Evolutionary conservation across 495 filamentous ascomycete genomes (phyloP).

Genomic region (Glutinoglossum americanum): DNA sequence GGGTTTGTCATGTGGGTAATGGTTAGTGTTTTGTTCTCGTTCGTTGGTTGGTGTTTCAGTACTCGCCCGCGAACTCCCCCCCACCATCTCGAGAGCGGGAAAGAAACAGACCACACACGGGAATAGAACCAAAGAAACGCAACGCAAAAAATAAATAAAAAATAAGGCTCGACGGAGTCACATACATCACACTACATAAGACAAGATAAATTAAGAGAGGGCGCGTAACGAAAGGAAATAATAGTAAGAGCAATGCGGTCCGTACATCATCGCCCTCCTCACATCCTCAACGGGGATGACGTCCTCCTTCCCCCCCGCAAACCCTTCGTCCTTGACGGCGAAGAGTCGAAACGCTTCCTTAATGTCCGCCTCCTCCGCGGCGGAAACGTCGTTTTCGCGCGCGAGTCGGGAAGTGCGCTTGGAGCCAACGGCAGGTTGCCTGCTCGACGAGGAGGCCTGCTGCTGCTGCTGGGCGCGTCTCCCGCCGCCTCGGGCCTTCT

Average conservation of each 20-base stretch:
- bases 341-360: slow-evolving; percentile 77
- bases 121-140: too few relatives aligned
- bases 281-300: slow-evolving; percentile 62
- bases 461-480: background rate
- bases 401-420: slow-evolving; percentile 48
- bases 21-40: background rate
- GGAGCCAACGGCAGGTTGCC: background rate
- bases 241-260: too few relatives aligned
- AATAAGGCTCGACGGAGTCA: too few relatives aligned
- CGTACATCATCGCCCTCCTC: slow-evolving; percentile 61
- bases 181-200: background rate
- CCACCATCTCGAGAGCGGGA: background rate
- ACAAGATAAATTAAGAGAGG: background rate
- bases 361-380: slow-evolving; percentile 71
- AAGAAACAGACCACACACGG: too few relatives aligned
- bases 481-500: background rate
- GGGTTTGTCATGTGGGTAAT: background rate
- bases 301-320: slow-evolving; percentile 44
- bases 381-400: slow-evolving; percentile 65
- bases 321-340: slow-evolving; percentile 30
- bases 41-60: background rate
- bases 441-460: too few relatives aligned
- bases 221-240: too few relatives aligned
- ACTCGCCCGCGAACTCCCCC: background rate
- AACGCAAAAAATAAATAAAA: too few relatives aligned